Evolutionary conservation across 495 filamentous ascomycete species (phyloP), one percentile per base, ranked within the genome.

Genomic region (Penicillium desertorum): DNA sequence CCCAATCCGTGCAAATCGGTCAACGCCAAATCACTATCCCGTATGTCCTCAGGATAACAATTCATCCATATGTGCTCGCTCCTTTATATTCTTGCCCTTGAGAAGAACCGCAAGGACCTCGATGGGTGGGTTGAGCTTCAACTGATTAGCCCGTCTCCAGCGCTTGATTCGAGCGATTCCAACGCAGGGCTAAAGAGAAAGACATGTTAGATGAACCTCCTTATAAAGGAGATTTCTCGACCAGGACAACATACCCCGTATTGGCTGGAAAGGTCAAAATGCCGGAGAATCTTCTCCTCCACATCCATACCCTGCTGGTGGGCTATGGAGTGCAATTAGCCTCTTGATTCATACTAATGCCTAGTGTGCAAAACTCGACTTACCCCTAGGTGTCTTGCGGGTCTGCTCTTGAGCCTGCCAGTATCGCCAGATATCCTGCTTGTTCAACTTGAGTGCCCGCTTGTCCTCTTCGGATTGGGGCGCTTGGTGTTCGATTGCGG

Each of bases 91-190:
- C 7, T 82, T 73, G 60, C 93, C 84, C 66, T 83, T 87, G 53
- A 96, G 62, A 37, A 97, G 67, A 22, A 96, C 89, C 0, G 91
- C 88, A 4, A 97, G 77, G n/a, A 98, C 91, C 70, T 97, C 92
- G 32, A 96, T 79, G 1, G 95, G 94, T 0, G 95, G 95, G 37
- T 89, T 81, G 47, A 99, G 73, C 1, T 87, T 87, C 45, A 99
- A 72, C 45, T 73, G 75, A 43, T 96, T 75, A 2, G 95, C 95
- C 10, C 95, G 82, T 63, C 88, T 83, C 95, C 95, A 99, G 0
- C 95, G 88, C 71, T 88, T 89, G 49, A 88, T 63, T 9, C 95
- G 82, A 11, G 84, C 72, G 23, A 95, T 91, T 2, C 95, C 95
- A 51, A 96, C 88, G 66, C 89, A 95, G 1, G 94, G 95, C 90